A percentile compares a stretch with the other conserved stretches of the same genome.
Evolutionary conservation across 108 stramenopile species (phyloP).

Genomic region (Cyclotella sp.): DNA sequence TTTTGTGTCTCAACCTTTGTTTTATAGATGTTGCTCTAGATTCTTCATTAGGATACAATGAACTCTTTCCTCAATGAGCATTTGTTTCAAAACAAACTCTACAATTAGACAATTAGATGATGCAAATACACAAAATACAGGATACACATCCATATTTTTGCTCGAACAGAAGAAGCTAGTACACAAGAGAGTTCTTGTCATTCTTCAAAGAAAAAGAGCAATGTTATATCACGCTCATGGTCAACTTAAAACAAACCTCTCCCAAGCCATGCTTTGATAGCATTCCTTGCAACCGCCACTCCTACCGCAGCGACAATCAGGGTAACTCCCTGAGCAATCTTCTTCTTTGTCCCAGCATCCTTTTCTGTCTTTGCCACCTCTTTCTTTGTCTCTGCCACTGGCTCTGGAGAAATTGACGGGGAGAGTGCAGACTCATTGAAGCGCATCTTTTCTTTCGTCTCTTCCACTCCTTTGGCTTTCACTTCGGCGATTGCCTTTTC

Average conservation of each 20-base stretch:
- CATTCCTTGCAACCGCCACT: constrained; percentile 44
- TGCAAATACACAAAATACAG: not conserved
- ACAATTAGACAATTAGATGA: too few relatives aligned
- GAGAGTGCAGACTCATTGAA: constrained; percentile 16
- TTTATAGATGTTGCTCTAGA: too few relatives aligned
- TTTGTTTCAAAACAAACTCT: too few relatives aligned
- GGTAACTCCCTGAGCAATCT: constrained; percentile 31
- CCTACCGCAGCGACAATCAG: constrained; percentile 38
- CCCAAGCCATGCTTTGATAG: constrained; percentile 41
- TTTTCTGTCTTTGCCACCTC: constrained; percentile 18
- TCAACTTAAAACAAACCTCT: constrained; percentile 30
- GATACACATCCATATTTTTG: not conserved
- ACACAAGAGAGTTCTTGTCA: too few relatives aligned
- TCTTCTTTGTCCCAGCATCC: constrained; percentile 21
- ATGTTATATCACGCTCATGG: not conserved
- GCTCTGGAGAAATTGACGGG: not conserved
- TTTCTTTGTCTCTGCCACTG: not conserved
- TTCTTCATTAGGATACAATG: too few relatives aligned
- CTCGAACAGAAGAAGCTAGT: not conserved
- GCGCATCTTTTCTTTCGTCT: constrained; percentile 39
- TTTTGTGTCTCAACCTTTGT: too few relatives aligned
- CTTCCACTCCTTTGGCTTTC: constrained; percentile 28
- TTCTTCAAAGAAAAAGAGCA: not conserved
- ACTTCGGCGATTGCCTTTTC: constrained; percentile 36
- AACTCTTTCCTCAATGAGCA: too few relatives aligned